Conservation (phyloP, 345 rosid species). For the Eucalyptus pauciflora region DNA sequence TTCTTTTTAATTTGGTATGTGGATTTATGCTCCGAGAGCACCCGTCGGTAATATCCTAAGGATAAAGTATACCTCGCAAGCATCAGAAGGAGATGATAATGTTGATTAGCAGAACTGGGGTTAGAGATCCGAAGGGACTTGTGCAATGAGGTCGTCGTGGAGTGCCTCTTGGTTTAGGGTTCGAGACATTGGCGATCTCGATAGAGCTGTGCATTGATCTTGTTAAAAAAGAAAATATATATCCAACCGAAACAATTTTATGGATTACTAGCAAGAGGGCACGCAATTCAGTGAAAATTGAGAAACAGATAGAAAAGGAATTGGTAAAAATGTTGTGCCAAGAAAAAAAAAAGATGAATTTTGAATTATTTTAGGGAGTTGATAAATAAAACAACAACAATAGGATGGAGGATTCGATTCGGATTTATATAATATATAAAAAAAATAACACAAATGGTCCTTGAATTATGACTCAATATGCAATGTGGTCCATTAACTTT, state of each 20-base stretch:
- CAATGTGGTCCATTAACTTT: fast-evolving
- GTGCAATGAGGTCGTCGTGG: background rate
- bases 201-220: background rate
- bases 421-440: too few relatives aligned
- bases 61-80: background rate
- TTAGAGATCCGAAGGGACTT: background rate
- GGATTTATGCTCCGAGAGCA: background rate
- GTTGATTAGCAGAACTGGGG: background rate
- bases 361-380: background rate
- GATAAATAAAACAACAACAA: background rate
- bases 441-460: too few relatives aligned
- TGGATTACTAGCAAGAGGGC: background rate
- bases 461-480: fast-evolving
- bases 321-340: background rate
- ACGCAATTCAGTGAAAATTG: background rate
- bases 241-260: background rate
- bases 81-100: background rate
- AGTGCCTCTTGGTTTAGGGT: background rate
- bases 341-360: background rate
- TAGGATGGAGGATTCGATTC: background rate
- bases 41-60: background rate
- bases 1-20: background rate
- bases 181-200: background rate
- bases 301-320: background rate
- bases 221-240: fast-evolving